Conservation (phyloP, 1,284 basidiomycete genomes). For the Termitomyces sp. region DNA sequence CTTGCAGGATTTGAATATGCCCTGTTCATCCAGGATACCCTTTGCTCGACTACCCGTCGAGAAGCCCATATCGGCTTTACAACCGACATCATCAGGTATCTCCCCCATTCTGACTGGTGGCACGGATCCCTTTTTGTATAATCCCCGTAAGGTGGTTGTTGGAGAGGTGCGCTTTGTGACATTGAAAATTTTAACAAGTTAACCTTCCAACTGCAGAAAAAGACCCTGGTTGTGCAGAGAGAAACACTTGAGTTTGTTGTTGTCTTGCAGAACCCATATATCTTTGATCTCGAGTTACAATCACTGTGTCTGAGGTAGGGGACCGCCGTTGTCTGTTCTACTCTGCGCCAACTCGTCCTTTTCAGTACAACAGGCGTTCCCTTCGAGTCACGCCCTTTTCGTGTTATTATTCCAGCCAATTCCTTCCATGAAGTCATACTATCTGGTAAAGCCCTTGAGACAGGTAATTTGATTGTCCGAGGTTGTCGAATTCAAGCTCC, state of each 20-base stretch:
- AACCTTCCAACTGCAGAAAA: slow-evolving; percentile 32
- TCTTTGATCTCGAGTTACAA: slow-evolving; percentile 86
- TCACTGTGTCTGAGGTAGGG: slow-evolving; percentile 75
- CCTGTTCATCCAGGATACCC: slow-evolving; percentile 49
- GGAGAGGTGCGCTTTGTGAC: slow-evolving; percentile 47
- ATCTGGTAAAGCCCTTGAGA: slow-evolving; percentile 57
- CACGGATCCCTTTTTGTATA: slow-evolving; percentile 84
- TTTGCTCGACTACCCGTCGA: slow-evolving; percentile 69
- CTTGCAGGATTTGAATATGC: slow-evolving; percentile 8
- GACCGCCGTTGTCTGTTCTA: background rate
- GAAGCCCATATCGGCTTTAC: slow-evolving; percentile 56
- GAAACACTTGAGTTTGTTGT: slow-evolving; percentile 81
- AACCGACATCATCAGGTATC: slow-evolving; percentile 34
- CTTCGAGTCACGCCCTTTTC: slow-evolving; percentile 60
- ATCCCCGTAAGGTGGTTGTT: slow-evolving; percentile 62
- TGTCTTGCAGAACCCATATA: slow-evolving; percentile 86
- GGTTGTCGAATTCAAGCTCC: slow-evolving; percentile 78
- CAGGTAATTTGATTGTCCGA: slow-evolving; percentile 68
- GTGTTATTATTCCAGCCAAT: slow-evolving; percentile 64
- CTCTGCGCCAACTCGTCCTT: background rate
- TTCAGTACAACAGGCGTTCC: slow-evolving; percentile 75
- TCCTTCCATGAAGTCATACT: slow-evolving; percentile 74
- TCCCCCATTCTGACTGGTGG: slow-evolving; percentile 47
- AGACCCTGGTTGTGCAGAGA: slow-evolving; percentile 73
- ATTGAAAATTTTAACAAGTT: background rate